Evolutionary conservation across 1,139 yeast genomes (phyloP), one percentile per base, ranked within the genome.

Genomic region (Zygosaccharomyces sapae): DNA sequence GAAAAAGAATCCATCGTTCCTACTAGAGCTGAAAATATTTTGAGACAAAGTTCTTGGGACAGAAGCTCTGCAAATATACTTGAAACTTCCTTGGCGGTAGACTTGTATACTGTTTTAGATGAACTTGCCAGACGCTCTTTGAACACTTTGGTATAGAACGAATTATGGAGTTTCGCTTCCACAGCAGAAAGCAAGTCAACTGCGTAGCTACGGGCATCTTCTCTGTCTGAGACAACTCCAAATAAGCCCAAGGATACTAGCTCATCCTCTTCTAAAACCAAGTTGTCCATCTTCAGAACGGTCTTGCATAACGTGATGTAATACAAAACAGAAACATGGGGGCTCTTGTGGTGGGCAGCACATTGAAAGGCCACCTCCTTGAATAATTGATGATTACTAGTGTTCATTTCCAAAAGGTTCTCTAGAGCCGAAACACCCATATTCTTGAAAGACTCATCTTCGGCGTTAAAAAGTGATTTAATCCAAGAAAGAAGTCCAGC

Each of bases 401-500:
- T 71, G 59, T 89, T 90, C 43, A 76, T 71, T 6, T 69, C 70
- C 16, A 92, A 71, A 38, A 92, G 70, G 56, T 84, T 86, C 43
- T 74, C 72, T 45, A 92, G 68, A 0, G 97, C 97, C n/a, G 71
- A 68, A 33, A 79, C 75, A 0, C 96, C 97, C 31, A 85, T 66
- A 3, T 72, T 78, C 47, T 78, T 80, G 33, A 85, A 72, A 37
- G 75, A 74, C 9, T 83, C 89, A 41, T 77, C 75, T 4, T 76
- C 75, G 0, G 86, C 76, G 22, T 73, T 71, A 47, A 89, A 75
- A 27, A 89, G 69, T 1, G 88, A 73, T 54, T 83, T 83, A 31
- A 89, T 77, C 97, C 97, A 92, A 25, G 76, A 71, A 67, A 89
- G 72, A 33, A 89, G 70, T 0, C 80, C 81, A 4, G 77, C 72